These are phyloP conservation scores for Heterobasidion irregulare DNA, from an alignment of 1,284 basidiomycete genomes.

Conservation along the genomic window DNA sequence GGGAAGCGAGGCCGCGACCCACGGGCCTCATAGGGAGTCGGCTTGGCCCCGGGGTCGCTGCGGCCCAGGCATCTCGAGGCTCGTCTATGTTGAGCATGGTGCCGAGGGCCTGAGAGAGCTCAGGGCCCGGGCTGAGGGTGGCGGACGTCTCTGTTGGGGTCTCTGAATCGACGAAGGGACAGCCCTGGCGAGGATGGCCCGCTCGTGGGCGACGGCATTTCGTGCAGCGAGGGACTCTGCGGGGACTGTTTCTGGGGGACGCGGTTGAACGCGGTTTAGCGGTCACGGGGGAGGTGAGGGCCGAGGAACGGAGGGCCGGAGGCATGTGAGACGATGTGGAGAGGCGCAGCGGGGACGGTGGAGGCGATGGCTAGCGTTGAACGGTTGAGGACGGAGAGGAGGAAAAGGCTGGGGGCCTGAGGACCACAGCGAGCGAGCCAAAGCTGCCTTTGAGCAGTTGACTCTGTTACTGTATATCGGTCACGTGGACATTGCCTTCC, in stretches of 20 bases:
- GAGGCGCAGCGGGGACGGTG: too few species aligned
- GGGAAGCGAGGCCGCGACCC: constrained; percentile 24
- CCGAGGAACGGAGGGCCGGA: constrained; percentile 8
- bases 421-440: too few species aligned
- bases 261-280: not conserved
- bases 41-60: not conserved
- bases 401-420: too few species aligned
- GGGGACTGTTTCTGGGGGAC: constrained; percentile 11
- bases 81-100: constrained; percentile 5
- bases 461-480: too few species aligned
- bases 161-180: constrained; percentile 6
- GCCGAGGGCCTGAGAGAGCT: constrained; percentile 4
- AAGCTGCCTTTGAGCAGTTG: too few species aligned
- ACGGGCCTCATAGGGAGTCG: not conserved
- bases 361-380: not conserved
- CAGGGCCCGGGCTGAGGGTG: not conserved
- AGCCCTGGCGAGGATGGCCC: constrained; percentile 15
- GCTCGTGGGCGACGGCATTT: constrained; percentile 14
- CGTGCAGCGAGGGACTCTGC: constrained; percentile 12
- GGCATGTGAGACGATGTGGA: not conserved
- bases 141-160: not conserved
- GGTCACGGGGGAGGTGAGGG: constrained; percentile 2
- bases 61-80: not conserved
- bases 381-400: too few species aligned
- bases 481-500: not conserved